Evolutionary conservation across 1,139 yeast genomes (phyloP).

Genomic region (Zygosaccharomyces sapae): DNA sequence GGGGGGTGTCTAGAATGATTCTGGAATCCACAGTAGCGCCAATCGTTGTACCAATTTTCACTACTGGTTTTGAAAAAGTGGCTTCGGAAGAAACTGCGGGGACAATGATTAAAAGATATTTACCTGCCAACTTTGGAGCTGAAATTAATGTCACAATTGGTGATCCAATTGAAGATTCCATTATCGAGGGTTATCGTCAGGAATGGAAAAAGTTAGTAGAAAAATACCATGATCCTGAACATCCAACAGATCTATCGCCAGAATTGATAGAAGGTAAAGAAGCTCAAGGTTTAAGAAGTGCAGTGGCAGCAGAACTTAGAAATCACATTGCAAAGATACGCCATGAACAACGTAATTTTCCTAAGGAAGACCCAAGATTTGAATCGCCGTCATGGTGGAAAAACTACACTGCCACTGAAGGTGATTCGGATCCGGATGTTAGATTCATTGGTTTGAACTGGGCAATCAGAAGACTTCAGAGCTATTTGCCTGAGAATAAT

Average conservation of each 20-base stretch:
- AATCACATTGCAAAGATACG: slow-evolving; percentile 60
- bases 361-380: slow-evolving; percentile 60
- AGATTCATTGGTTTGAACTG: slow-evolving; percentile 71
- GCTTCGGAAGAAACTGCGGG: slow-evolving; percentile 76
- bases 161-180: slow-evolving; percentile 57
- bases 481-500: slow-evolving; percentile 42
- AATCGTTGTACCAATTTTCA: slow-evolving; percentile 80
- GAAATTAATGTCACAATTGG: slow-evolving; percentile 71
- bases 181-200: slow-evolving; percentile 55
- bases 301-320: slow-evolving; percentile 66
- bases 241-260: slow-evolving; percentile 56
- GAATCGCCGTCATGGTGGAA: slow-evolving; percentile 71
- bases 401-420: slow-evolving; percentile 57
- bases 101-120: slow-evolving; percentile 48
- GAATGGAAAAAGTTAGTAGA: slow-evolving; percentile 65
- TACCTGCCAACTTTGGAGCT: slow-evolving; percentile 66
- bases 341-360: slow-evolving; percentile 46
- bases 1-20: slow-evolving; percentile 87
- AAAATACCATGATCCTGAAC: slow-evolving; percentile 46
- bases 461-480: slow-evolving; percentile 70
- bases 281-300: slow-evolving; percentile 61
- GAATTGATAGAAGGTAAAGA: slow-evolving; percentile 59
- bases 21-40: slow-evolving; percentile 83
- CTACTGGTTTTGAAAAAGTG: slow-evolving; percentile 81
- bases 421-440: slow-evolving; percentile 61